Evolutionary conservation across 176 grass and related monocot species (phyloP).

Genomic region (Tillandsia fasciculata): DNA sequence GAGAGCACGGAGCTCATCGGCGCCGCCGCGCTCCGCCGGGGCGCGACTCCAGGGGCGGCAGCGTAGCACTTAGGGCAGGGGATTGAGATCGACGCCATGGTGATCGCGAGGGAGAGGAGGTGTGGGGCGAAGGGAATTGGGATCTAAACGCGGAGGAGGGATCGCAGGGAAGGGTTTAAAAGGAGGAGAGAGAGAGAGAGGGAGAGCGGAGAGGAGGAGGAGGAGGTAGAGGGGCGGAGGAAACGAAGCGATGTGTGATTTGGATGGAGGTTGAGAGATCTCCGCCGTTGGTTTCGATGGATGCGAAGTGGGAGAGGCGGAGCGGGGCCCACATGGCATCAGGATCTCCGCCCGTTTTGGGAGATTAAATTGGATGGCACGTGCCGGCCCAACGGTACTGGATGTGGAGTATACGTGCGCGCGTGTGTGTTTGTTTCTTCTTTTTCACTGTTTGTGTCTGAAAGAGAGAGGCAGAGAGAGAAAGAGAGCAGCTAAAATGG

Average conservation of each 20-base stretch:
- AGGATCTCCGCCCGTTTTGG: neutral
- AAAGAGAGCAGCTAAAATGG: no score
- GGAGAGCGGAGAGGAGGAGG: neutral
- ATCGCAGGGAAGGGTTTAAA: slow-evolving; percentile 3
- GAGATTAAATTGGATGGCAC: neutral
- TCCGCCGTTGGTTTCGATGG: slow-evolving; percentile 19
- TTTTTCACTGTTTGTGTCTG: no score
- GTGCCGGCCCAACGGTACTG: neutral
- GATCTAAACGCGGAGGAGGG: neutral
- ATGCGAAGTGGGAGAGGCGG: neutral
- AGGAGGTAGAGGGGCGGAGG: slow-evolving; percentile 29
- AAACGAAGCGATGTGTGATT: slow-evolving; percentile 24
- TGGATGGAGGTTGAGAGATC: slow-evolving; percentile 12
- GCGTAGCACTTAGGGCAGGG: slow-evolving; percentile 36
- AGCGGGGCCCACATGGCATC: neutral
- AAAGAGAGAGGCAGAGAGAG: no score
- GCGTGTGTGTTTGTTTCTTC: no score
- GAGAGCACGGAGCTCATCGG: neutral
- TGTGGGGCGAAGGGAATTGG: slow-evolving; percentile 1
- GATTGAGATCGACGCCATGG: slow-evolving; percentile 38
- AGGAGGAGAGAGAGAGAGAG: neutral
- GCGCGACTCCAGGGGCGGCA: neutral
- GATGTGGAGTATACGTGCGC: neutral
- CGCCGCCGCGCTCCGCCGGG: neutral
- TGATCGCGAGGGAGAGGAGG: neutral